Evolutionary conservation across 2,329 filamentous ascomycete genomes (phyloP).

Genomic region (Phaeosphaeriaceae sp.): DNA sequence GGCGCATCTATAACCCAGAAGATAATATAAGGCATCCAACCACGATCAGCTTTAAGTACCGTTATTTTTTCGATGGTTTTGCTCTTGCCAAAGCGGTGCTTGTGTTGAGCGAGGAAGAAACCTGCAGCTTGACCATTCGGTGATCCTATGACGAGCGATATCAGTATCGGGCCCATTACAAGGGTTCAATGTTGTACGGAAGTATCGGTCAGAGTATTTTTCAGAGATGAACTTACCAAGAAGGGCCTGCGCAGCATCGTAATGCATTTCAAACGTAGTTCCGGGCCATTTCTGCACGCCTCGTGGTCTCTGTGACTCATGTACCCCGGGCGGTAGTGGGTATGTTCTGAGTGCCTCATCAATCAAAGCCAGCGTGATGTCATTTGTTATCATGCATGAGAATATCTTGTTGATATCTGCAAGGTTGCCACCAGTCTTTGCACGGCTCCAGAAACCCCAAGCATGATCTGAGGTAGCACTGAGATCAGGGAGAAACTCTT

Average conservation of each 20-base stretch:
- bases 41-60: not conserved
- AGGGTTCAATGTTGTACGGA: not conserved
- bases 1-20: slow-evolving; percentile 3
- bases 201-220: not conserved
- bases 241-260: slow-evolving; percentile 11
- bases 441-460: not conserved
- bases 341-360: slow-evolving; percentile 3
- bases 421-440: not conserved
- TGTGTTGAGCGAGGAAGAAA: slow-evolving; percentile 2
- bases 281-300: slow-evolving; percentile 15
- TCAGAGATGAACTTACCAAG: slow-evolving; percentile 6
- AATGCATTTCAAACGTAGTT: slow-evolving; percentile 5
- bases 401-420: not conserved
- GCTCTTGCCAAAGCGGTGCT: slow-evolving; percentile 2
- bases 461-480: not conserved
- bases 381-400: slow-evolving; percentile 1
- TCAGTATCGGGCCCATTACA: too few species aligned
- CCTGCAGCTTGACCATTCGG: slow-evolving; percentile 1
- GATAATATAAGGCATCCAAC: not conserved
- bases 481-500: not conserved
- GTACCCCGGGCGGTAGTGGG: slow-evolving; percentile 2
- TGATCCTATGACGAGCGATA: not conserved
- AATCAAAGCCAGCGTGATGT: not conserved
- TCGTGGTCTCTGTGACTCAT: not conserved
- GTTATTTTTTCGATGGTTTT: not conserved